Percentiles rank a stretch among this genome's conserved stretches.
phyloP scores from a whole-genome alignment of 305 asterid genomes.

The Solanum hybrid region DNA sequence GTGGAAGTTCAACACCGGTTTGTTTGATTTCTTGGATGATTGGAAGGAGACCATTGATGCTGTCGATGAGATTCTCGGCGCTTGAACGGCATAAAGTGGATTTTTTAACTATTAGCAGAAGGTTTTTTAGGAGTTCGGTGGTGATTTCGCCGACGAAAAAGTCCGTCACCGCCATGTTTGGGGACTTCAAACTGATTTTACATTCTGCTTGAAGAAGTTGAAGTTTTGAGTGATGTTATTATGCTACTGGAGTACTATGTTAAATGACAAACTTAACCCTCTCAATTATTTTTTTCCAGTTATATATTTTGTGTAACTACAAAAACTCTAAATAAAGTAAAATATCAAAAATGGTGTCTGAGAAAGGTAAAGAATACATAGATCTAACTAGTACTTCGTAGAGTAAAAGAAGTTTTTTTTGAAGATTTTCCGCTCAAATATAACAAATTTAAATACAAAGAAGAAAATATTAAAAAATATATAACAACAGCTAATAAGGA shows the following conservation, averaged over 20 bases:
- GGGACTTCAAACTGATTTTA: background rate
- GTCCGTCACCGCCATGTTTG: slow-evolving; percentile 67
- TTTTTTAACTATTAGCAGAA: slow-evolving; percentile 38
- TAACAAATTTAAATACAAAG: no score
- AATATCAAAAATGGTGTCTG: no score
- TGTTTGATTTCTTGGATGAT: slow-evolving; percentile 76
- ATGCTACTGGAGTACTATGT: no score
- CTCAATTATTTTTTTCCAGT: background rate
- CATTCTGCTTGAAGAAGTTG: background rate
- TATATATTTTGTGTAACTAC: background rate
- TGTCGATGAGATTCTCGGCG: slow-evolving; percentile 52
- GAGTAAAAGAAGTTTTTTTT: no score
- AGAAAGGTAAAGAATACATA: no score
- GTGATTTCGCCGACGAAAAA: slow-evolving; percentile 88
- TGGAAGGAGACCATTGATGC: slow-evolving; percentile 48
- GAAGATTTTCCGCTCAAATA: no score
- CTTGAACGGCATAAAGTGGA: slow-evolving; percentile 57
- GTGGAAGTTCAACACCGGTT: slow-evolving; percentile 75
- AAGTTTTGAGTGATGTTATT: background rate
- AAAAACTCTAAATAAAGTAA: no score
- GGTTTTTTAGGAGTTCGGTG: slow-evolving; percentile 71
- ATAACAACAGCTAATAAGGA: background rate
- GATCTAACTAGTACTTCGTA: no score
- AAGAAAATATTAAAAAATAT: background rate
- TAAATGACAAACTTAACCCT: background rate